Conservation (phyloP, 208 protist genomes). For the Trichomonas gallinae region DNA sequence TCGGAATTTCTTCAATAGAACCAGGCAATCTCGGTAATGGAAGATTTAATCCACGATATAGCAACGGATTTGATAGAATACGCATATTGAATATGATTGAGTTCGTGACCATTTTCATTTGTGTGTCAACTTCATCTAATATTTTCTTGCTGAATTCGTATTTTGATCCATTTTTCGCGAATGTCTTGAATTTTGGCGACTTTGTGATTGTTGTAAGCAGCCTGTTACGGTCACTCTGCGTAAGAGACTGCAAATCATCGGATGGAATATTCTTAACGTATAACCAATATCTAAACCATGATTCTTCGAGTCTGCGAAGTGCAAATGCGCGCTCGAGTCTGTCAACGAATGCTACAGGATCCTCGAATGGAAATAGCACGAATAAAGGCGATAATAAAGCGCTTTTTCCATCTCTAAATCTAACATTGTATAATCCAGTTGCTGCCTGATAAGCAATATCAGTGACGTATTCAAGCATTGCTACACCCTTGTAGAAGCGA, state of each 20-base stretch:
- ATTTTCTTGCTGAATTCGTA: slow-evolving; percentile 2
- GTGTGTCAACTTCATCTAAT: not conserved
- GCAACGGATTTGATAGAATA: not conserved
- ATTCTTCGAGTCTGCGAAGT: not conserved
- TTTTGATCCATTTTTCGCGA: not conserved
- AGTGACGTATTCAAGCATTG: not conserved
- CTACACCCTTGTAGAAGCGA: not conserved
- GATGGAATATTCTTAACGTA: slow-evolving; percentile 10
- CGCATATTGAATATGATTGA: not conserved
- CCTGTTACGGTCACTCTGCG: not conserved
- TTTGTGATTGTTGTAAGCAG: not conserved
- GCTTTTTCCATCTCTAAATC: not conserved
- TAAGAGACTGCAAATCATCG: not conserved
- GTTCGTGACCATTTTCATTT: not conserved
- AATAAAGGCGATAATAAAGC: not conserved
- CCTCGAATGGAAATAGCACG: not conserved
- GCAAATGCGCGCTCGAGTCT: not conserved
- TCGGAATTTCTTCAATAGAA: not conserved
- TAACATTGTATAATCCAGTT: not conserved
- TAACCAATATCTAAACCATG: slow-evolving; percentile 20
- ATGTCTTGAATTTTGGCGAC: not conserved
- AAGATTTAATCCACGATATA: not conserved
- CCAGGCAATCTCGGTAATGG: not conserved
- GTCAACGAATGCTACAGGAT: not conserved
- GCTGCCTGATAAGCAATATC: not conserved